A percentile compares a stretch with the other conserved stretches of the same genome.
These are phyloP conservation scores for Exophiala lecanii-corni DNA, from an alignment of 2,329 filamentous ascomycete species.

Conservation along the genomic window DNA sequence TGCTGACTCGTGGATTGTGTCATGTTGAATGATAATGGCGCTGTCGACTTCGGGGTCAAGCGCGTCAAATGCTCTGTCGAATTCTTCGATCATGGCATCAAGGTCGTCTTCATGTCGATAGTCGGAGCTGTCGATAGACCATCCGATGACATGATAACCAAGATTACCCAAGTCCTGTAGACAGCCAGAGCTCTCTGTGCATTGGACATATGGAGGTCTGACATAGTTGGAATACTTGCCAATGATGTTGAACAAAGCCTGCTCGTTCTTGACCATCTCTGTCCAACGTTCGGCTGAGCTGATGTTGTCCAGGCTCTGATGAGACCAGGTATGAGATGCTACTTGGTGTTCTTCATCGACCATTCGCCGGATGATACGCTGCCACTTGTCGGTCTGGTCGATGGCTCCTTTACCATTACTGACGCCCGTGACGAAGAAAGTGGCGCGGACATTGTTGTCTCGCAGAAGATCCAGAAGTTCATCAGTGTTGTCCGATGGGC, in stretches of 20 bases:
- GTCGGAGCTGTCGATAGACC: constrained; percentile 46
- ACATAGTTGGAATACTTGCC: constrained; percentile 51
- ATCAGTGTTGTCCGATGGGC: constrained; percentile 57
- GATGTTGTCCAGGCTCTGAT: constrained; percentile 43
- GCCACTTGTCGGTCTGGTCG: constrained; percentile 37
- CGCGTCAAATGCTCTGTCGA: constrained; percentile 10
- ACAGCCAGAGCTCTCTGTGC: constrained; percentile 34
- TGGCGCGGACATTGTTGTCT: constrained; percentile 58
- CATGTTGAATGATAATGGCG: constrained; percentile 21
- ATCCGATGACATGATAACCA: constrained; percentile 47
- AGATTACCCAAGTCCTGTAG: constrained; percentile 40
- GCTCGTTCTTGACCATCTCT: constrained; percentile 46
- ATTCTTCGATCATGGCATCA: constrained; percentile 13
- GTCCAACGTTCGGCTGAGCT: constrained; percentile 33
- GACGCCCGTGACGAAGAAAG: constrained; percentile 60
- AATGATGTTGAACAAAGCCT: constrained; percentile 44
- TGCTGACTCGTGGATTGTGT: constrained; percentile 16
- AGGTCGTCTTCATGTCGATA: constrained; percentile 30
- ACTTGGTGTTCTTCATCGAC: constrained; percentile 45
- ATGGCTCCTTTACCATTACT: constrained; percentile 44
- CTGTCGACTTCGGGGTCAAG: constrained; percentile 3
- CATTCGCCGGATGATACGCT: constrained; percentile 39
- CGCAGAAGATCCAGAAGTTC: constrained; percentile 59
- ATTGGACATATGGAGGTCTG: constrained; percentile 48
- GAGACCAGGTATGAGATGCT: constrained; percentile 50